phyloP scores from a whole-genome alignment of 2,329 filamentous ascomycete genomes.

The Sporothrix phasma region DNA sequence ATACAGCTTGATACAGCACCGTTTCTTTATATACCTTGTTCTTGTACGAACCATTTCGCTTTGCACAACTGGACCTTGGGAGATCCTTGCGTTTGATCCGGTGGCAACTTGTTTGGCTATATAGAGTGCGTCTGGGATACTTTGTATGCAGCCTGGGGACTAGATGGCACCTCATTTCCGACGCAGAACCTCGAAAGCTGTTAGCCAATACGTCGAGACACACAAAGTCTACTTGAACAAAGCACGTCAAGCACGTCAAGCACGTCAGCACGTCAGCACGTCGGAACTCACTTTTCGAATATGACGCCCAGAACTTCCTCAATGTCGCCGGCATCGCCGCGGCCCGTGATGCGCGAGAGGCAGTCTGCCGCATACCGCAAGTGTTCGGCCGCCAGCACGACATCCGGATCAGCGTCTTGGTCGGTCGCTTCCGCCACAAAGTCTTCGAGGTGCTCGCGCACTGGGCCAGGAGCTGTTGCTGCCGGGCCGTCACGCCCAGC shows the following conservation, averaged over 20 bases:
- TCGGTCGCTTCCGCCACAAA: conserved; percentile 52
- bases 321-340: conserved; percentile 76
- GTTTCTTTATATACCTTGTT: background rate
- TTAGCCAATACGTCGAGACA: background rate
- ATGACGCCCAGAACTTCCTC: conserved; percentile 94
- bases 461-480: conserved; percentile 67
- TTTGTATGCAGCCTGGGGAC: background rate
- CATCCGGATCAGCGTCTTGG: conserved; percentile 52
- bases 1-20: background rate
- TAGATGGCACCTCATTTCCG: conserved; percentile 28
- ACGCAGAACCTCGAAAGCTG: conserved; percentile 34
- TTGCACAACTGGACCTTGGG: background rate
- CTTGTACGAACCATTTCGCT: background rate
- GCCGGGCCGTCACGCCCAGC: conserved; percentile 81
- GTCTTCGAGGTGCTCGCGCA: conserved; percentile 62
- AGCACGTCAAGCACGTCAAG: no score
- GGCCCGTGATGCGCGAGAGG: conserved; percentile 79
- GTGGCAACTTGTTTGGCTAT: no score
- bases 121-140: no score
- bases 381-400: conserved; percentile 84
- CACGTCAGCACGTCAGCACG: no score
- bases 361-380: conserved; percentile 70
- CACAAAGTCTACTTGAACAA: no score
- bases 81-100: background rate
- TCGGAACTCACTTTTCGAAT: conserved; percentile 75